Percentiles rank a stretch among this genome's conserved stretches.
These are phyloP conservation scores for Platanus orientalis DNA, from an alignment of 164 flowering plant genomes.

Conservation along the genomic window DNA sequence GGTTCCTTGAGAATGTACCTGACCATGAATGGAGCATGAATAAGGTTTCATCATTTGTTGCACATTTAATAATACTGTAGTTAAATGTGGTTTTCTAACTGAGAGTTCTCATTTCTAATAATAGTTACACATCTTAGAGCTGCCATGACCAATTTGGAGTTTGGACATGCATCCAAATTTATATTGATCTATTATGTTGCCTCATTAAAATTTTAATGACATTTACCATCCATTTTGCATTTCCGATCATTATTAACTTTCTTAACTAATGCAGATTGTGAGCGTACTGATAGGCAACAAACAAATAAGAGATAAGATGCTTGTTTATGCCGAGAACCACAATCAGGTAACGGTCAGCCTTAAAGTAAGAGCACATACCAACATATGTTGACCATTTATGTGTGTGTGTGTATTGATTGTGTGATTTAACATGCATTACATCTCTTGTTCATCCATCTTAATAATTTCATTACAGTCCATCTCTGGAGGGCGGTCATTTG, in stretches of 20 bases:
- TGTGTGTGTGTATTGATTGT: background rate
- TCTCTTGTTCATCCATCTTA: conserved; percentile 5
- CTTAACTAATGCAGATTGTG: conserved; percentile 50
- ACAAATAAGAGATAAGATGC: conserved; percentile 66
- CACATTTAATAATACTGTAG: conserved; percentile 1
- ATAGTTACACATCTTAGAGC: no score
- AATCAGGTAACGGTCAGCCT: conserved; percentile 53
- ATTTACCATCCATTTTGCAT: background rate
- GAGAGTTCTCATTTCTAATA: background rate
- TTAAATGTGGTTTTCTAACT: background rate
- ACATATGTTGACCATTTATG: background rate
- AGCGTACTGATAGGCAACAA: conserved; percentile 49
- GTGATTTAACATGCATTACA: background rate
- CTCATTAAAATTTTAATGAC: background rate
- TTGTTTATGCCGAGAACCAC: conserved; percentile 88
- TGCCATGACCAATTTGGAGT: background rate
- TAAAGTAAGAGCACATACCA: no score
- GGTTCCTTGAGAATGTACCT: conserved; percentile 66
- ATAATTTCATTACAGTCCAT: conserved; percentile 57
- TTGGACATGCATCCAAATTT: background rate
- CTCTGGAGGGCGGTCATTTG: conserved; percentile 89
- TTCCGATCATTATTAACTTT: background rate
- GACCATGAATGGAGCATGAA: conserved; percentile 91
- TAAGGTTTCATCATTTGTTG: conserved; percentile 47
- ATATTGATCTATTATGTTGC: background rate